Base-by-base conservation (phyloP, 2,329 filamentous ascomycete species). In the Cladobotryum protrusum region DNA sequence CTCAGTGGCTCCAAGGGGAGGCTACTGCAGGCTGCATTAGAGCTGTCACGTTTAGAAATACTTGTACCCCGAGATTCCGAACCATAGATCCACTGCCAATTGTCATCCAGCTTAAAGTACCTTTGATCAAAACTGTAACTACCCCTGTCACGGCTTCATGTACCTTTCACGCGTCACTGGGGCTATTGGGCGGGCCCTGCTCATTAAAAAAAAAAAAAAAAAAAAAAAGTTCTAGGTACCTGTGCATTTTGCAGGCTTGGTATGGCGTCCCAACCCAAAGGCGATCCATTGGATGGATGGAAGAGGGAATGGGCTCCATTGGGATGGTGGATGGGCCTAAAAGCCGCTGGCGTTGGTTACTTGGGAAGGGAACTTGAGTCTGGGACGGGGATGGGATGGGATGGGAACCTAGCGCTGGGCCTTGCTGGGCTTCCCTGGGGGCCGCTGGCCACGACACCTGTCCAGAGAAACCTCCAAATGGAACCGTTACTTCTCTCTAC, bases 381-480 rank as follows among this genome's bases (percentile, higher is more conserved):
- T n/a, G n/a, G n/a, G n/a, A n/a, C n/a, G n/a, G n/a, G n/a, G n/a
- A n/a, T n/a, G n/a, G n/a, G n/a, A n/a, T n/a, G n/a, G n/a, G n/a
- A n/a, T n/a, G n/a, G 24, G 24, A 8, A 29, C 24, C 24, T 29
- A 29, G 24, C 24, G 24, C 24, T 29, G 24, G 24, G 24, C 24
- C 11, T 29, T 29, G 24, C 24, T 29, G 24, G 24, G 24, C 24
- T 29, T 29, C 24, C 20, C 24, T 29, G 24, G 24, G 24, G 24
- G 24, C 24, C 6, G 24, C 24, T 29, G 24, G 24, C 24, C 48
- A 49, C 48, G 48, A 49, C 48, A 49, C 43, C 20, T 29, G 33
- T 32, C 45, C 45, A 29, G 24, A 29, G 24, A 29, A 29, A 29
- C 24, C 6, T 29, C 24, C 24, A 8, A 9, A 29, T 29, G 24